These are phyloP conservation scores for Pseudogymnoascus sp. DNA, from an alignment of 2,329 filamentous ascomycete genomes.

Conservation along the genomic window DNA sequence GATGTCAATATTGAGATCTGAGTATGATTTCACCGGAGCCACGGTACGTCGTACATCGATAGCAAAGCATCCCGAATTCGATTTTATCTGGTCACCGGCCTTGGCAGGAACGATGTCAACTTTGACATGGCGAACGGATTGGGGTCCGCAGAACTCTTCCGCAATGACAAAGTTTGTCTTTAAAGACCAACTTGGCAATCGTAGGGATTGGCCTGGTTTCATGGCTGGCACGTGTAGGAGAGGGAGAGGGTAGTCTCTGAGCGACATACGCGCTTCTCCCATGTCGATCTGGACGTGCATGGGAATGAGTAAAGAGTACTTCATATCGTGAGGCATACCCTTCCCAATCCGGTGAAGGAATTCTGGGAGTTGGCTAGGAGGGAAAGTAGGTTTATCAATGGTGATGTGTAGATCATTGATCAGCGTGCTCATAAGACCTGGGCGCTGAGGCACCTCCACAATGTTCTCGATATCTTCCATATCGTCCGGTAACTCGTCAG, in stretches of 20 bases:
- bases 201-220: constrained; percentile 69
- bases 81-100: constrained; percentile 43
- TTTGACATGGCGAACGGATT: constrained; percentile 72
- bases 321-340: constrained; percentile 85
- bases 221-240: constrained; percentile 83
- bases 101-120: constrained; percentile 77
- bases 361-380: constrained; percentile 68
- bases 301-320: constrained; percentile 82
- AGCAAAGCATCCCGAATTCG: constrained; percentile 60
- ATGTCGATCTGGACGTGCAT: constrained; percentile 85
- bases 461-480: constrained; percentile 77
- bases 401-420: constrained; percentile 79
- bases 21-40: constrained; percentile 92
- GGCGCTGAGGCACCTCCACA: constrained; percentile 75
- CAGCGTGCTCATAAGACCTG: constrained; percentile 71
- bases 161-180: constrained; percentile 91
- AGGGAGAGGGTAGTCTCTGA: constrained; percentile 91
- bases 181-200: constrained; percentile 73
- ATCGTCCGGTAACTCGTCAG: constrained; percentile 74
- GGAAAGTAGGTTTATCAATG: constrained; percentile 90
- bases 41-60: constrained; percentile 87
- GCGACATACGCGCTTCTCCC: constrained; percentile 77
- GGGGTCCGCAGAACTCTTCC: constrained; percentile 77
- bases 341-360: constrained; percentile 91
- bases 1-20: constrained; percentile 83